These are phyloP conservation scores for Pelargonium myrrhifolium DNA, from an alignment of 441 rosid species.

Conservation along the genomic window DNA sequence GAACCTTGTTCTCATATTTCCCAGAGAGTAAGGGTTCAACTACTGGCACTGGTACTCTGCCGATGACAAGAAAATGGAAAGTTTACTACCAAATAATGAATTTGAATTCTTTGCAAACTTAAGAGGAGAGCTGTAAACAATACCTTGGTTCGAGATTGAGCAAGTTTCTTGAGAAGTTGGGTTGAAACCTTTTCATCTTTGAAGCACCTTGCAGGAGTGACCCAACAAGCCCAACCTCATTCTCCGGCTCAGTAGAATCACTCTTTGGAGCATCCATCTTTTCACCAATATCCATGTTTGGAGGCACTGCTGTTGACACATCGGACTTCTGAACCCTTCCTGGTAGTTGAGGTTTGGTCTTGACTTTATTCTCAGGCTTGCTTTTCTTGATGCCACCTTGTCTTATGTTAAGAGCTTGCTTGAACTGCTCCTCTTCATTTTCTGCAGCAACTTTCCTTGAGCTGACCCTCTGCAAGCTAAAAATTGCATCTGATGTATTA, in stretches of 20 bases:
- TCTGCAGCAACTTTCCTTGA: conserved; percentile 49
- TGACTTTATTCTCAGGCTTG: conserved; percentile 55
- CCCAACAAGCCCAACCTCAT: conserved; percentile 36
- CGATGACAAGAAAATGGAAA: conserved; percentile 13
- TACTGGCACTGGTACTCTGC: conserved; percentile 44
- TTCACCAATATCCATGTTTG: conserved; percentile 37
- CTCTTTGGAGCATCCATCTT: conserved; percentile 44
- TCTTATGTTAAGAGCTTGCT: conserved; percentile 67
- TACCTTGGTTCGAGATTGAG: conserved; percentile 62
- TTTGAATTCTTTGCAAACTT: not conserved
- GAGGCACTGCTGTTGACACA: conserved; percentile 34
- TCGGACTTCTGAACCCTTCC: conserved; percentile 47
- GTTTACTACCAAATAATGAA: not conserved
- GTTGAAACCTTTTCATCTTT: conserved; percentile 47
- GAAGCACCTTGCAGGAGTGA: conserved; percentile 33
- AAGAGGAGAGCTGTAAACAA: not conserved
- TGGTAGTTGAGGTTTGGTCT: conserved; percentile 54
- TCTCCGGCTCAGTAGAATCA: conserved; percentile 70
- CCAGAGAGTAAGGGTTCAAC: conserved; percentile 32
- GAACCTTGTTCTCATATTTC: conserved; percentile 42
- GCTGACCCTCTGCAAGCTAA: conserved; percentile 47
- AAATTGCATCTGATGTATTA: conserved; percentile 36
- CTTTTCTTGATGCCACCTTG: conserved; percentile 69
- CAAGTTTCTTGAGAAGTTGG: conserved; percentile 41
- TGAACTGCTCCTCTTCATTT: conserved; percentile 67